Percentiles rank a stretch among this genome's conserved stretches.
Evolutionary conservation across 768 basidiomycete genomes (phyloP).

Genomic region (Phanerochaete carnosa): DNA sequence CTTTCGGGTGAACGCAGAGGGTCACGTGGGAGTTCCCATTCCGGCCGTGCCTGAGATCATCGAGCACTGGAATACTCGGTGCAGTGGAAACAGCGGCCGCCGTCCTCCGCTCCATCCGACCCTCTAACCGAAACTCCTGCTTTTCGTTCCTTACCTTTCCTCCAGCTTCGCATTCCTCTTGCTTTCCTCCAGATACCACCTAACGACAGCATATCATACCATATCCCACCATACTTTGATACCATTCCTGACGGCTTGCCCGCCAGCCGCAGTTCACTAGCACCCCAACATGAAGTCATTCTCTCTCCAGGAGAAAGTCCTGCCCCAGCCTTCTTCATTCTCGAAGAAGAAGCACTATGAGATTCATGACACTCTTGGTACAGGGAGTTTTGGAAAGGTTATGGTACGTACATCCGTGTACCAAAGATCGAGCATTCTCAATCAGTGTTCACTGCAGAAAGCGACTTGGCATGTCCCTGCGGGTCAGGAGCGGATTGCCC

Average conservation of each 20-base stretch:
- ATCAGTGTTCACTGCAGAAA: slow-evolving; percentile 36
- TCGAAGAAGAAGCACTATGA: slow-evolving; percentile 83
- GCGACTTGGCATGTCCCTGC: slow-evolving; percentile 77
- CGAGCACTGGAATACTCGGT: not conserved
- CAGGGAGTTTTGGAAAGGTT: slow-evolving; percentile 90
- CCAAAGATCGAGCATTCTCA: not conserved
- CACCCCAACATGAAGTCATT: slow-evolving; percentile 11
- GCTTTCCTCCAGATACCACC: not conserved
- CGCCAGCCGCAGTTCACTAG: not conserved
- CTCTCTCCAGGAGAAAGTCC: slow-evolving; percentile 49
- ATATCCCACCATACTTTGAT: not conserved
- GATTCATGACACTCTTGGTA: slow-evolving; percentile 68
- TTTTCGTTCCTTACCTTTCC: not conserved
- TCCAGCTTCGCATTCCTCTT: not conserved
- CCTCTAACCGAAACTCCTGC: not conserved
- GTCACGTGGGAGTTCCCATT: no score
- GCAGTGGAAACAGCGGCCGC: not conserved
- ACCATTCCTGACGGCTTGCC: not conserved
- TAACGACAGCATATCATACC: not conserved
- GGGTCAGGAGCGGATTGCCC: slow-evolving; percentile 53
- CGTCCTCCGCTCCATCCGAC: not conserved
- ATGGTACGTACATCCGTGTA: slow-evolving; percentile 46
- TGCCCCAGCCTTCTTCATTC: slow-evolving; percentile 85
- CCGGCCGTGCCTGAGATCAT: not conserved
- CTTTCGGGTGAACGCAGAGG: not conserved